Evolutionary conservation across 345 rosid species (phyloP).

Genomic region (Populus alba): DNA sequence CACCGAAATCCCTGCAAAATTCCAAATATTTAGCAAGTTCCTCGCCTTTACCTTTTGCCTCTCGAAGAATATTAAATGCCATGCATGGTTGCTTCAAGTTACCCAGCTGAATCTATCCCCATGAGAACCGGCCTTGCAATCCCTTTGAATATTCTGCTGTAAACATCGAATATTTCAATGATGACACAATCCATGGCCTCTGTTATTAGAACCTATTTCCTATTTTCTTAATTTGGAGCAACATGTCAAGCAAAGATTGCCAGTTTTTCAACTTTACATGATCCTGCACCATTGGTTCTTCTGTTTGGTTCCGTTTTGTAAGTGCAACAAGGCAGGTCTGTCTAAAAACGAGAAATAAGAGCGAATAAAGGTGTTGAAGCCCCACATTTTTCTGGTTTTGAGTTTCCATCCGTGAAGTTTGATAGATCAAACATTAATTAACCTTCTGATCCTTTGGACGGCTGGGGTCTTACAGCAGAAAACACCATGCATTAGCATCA

Average conservation of each 20-base stretch:
- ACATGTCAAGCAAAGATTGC: conserved; percentile 54
- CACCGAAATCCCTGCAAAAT: conserved; percentile 48
- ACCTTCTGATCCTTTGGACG: conserved; percentile 45
- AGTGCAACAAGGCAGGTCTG: conserved; percentile 39
- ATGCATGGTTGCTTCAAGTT: conserved; percentile 40
- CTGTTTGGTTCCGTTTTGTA: conserved; percentile 17
- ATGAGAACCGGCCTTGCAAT: conserved; percentile 40
- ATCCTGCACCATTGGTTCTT: conserved; percentile 35
- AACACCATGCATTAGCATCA: conserved; percentile 76
- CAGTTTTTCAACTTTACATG: conserved; percentile 44
- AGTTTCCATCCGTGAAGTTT: conserved; percentile 44
- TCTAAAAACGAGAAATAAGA: conserved; percentile 68
- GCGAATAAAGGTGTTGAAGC: conserved; percentile 54
- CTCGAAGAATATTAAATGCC: conserved; percentile 52
- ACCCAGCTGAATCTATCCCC: conserved; percentile 36
- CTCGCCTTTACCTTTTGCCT: conserved; percentile 47
- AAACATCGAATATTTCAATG: conserved; percentile 55
- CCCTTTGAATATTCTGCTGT: conserved; percentile 56
- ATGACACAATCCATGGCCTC: conserved; percentile 78
- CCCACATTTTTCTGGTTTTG: conserved; percentile 35
- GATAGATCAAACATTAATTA: conserved; percentile 53
- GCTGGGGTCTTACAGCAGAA: conserved; percentile 53
- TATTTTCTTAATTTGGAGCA: conserved; percentile 69
- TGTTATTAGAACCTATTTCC: conserved; percentile 42
- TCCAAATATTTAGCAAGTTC: conserved; percentile 47